phyloP scores from a whole-genome alignment of 768 basidiomycete species.

The Albatrellus ellisii region DNA sequence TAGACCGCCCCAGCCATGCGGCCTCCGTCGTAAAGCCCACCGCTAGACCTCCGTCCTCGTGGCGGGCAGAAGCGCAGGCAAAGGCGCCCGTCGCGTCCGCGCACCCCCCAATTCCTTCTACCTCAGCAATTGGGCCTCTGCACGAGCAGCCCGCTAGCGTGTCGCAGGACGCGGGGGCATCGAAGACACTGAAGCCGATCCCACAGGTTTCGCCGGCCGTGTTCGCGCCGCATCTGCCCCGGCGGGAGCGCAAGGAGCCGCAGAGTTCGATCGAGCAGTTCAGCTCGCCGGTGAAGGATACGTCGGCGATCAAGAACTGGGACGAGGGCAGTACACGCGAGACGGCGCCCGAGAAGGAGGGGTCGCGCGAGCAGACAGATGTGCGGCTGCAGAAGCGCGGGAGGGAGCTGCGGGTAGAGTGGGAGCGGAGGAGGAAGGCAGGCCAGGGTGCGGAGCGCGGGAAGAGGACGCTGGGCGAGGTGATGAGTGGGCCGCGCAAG shows the following conservation, averaged over 20 bases:
- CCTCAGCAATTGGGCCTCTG: background rate
- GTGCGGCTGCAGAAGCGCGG: background rate
- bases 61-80: too few species aligned
- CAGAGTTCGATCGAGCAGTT: constrained; percentile 2
- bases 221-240: background rate
- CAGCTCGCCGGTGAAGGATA: background rate
- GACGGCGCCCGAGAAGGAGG: background rate
- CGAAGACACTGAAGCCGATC: background rate
- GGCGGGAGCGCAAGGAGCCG: background rate
- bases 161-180: background rate
- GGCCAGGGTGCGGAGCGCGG: background rate
- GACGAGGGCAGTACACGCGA: background rate
- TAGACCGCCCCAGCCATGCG: background rate
- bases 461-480: background rate
- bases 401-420: too few species aligned
- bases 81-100: too few species aligned
- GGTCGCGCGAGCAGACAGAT: too few species aligned
- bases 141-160: background rate
- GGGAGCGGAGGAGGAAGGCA: background rate
- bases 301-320: background rate
- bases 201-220: constrained; percentile 2
- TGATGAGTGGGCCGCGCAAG: background rate
- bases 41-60: too few species aligned
- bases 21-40: background rate
- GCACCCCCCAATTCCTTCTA: background rate